Percentiles rank a stretch among this genome's conserved stretches.
Conservation (phyloP, 2,329 filamentous ascomycete species). For the Colletotrichum scovillei region DNA sequence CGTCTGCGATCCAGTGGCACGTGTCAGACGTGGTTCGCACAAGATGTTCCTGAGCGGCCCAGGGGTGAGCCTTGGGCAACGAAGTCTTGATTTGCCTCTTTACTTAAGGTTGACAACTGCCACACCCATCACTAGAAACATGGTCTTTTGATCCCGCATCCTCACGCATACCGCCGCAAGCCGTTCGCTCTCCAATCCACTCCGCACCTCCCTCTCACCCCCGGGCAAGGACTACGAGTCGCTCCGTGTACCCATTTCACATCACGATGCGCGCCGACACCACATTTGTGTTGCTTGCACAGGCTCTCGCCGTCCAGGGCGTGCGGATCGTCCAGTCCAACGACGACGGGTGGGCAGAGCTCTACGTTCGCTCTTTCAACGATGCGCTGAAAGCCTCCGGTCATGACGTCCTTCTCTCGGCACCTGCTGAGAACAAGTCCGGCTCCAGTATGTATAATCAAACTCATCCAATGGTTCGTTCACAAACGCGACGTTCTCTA, state of each 20-base stretch:
- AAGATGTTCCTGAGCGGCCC: neutral
- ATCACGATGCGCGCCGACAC: conserved; percentile 18
- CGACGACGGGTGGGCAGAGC: conserved; percentile 81
- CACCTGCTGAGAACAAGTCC: conserved; percentile 74
- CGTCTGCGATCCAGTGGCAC: neutral
- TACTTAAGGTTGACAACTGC: conserved; percentile 16
- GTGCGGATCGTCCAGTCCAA: conserved; percentile 68
- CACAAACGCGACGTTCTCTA: conserved; percentile 64
- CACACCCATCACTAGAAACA: neutral
- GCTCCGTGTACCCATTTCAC: neutral
- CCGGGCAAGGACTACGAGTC: neutral
- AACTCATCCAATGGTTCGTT: neutral
- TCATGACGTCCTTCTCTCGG: conserved; percentile 71
- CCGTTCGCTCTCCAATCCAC: neutral
- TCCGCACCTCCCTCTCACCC: neutral
- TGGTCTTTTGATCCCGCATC: neutral
- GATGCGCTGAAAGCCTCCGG: conserved; percentile 64
- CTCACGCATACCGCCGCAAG: neutral
- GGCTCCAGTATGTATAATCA: conserved; percentile 48
- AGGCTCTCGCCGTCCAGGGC: conserved; percentile 37
- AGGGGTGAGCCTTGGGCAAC: neutral
- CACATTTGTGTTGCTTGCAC: conserved; percentile 29
- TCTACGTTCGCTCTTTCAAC: conserved; percentile 71
- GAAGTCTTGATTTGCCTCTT: neutral
- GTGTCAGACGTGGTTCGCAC: conserved; percentile 9